Percentiles rank a stretch among this genome's conserved stretches.
Evolutionary conservation across 2,329 filamentous ascomycete genomes (phyloP).

Genomic region (Teratosphaeria viscida): DNA sequence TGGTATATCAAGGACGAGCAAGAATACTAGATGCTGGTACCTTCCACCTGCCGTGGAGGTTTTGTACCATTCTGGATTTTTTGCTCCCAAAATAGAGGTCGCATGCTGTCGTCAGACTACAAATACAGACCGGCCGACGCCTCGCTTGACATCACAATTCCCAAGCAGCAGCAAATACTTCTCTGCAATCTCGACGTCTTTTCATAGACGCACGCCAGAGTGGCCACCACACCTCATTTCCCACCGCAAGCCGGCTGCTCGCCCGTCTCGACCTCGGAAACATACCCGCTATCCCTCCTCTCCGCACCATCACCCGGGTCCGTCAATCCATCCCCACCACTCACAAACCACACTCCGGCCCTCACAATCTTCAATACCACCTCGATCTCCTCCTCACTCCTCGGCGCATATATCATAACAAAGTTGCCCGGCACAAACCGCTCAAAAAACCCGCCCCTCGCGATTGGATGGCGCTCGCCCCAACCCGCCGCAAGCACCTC

Average conservation of each 20-base stretch:
- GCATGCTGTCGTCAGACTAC: background rate
- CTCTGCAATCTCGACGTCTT: background rate
- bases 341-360: constrained; percentile 61
- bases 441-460: constrained; percentile 54
- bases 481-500: constrained; percentile 64
- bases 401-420: constrained; percentile 71
- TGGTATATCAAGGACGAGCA: no score
- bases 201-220: background rate
- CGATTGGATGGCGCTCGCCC: constrained; percentile 60
- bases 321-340: constrained; percentile 11
- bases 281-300: constrained; percentile 8
- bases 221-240: background rate
- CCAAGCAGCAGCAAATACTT: background rate
- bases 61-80: background rate
- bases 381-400: constrained; percentile 56
- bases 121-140: background rate
- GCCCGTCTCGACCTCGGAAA: background rate
- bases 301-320: constrained; percentile 1
- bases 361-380: constrained; percentile 59
- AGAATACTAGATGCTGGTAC: no score
- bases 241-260: background rate
- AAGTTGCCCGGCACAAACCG: constrained; percentile 66
- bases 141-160: background rate
- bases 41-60: no score
- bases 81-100: background rate